Evolutionary conservation across 1,139 yeast species (phyloP).

Genomic region (Candida labiduridarum): DNA sequence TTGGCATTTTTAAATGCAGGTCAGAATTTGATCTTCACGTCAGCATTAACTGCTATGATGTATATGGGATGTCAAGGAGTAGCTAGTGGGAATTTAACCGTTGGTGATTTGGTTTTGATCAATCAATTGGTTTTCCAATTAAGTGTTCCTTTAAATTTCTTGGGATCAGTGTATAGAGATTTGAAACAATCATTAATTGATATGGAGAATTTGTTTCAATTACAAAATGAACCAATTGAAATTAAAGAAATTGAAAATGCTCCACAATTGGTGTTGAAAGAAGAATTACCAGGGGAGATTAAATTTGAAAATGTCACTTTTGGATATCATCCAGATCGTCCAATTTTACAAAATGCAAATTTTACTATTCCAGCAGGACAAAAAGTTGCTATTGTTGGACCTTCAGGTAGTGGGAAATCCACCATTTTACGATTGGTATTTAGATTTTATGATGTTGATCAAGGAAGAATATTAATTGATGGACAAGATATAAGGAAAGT

Average conservation of each 20-base stretch:
- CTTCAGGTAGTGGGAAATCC: constrained; percentile 94
- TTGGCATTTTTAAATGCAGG: constrained; percentile 89
- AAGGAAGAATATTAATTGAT: constrained; percentile 81
- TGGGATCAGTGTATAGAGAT: constrained; percentile 95
- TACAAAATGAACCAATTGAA: constrained; percentile 73
- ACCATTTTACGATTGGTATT: constrained; percentile 83
- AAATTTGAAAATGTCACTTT: constrained; percentile 88
- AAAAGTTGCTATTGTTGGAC: constrained; percentile 92
- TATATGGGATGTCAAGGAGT: constrained; percentile 98
- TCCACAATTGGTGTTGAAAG: constrained; percentile 52
- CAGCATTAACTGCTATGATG: constrained; percentile 96
- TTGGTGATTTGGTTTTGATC: constrained; percentile 94
- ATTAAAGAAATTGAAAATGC: constrained; percentile 67
- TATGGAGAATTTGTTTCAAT: constrained; percentile 86
- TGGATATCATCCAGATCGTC: constrained; percentile 88
- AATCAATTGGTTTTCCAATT: constrained; percentile 95
- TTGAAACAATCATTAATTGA: constrained; percentile 88
- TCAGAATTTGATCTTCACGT: constrained; percentile 86
- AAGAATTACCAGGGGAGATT: constrained; percentile 65
- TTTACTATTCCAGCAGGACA: constrained; percentile 90
- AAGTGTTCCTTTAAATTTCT: constrained; percentile 88
- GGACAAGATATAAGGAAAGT: constrained; percentile 86
- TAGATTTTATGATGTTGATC: constrained; percentile 82
- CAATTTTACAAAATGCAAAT: constrained; percentile 77
- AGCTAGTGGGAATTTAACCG: constrained; percentile 76